Evolutionary conservation across 2,329 filamentous ascomycete genomes (phyloP).

Genomic region (Triangularia setosa): DNA sequence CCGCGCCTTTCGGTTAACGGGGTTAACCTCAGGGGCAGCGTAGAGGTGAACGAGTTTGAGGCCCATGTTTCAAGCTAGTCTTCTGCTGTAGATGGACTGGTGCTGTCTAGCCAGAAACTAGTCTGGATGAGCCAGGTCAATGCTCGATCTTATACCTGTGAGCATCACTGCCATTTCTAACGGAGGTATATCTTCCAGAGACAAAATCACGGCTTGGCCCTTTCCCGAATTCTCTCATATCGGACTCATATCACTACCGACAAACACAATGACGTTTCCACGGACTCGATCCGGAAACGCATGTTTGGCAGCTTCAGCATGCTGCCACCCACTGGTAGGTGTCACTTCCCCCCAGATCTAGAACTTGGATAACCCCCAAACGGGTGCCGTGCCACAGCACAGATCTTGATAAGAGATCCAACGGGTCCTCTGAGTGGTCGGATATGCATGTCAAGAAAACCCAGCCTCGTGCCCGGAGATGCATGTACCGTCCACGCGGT

Average conservation of each 20-base stretch:
- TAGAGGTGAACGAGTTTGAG: conserved; percentile 40
- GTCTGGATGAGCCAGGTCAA: background rate
- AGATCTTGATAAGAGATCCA: background rate
- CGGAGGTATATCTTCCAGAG: background rate
- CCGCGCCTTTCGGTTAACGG: conserved; percentile 76
- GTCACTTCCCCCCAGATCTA: background rate
- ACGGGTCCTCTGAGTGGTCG: background rate
- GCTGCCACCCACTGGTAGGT: background rate
- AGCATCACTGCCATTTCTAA: background rate
- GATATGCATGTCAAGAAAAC: background rate
- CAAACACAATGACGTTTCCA: background rate
- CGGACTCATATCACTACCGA: background rate
- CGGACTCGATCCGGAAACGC: background rate
- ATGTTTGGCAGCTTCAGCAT: background rate
- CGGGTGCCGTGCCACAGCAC: background rate
- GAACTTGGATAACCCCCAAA: background rate
- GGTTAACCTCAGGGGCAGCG: conserved; percentile 69
- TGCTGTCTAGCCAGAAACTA: background rate
- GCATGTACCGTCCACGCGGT: background rate
- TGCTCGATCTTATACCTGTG: background rate
- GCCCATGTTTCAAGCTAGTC: conserved; percentile 27
- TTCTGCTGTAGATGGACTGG: background rate
- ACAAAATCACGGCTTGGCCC: background rate
- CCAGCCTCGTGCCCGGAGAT: background rate
- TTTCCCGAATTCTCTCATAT: background rate